These are phyloP conservation scores for Neurospora sp. DNA, from an alignment of 495 filamentous ascomycete genomes.

Conservation along the genomic window DNA sequence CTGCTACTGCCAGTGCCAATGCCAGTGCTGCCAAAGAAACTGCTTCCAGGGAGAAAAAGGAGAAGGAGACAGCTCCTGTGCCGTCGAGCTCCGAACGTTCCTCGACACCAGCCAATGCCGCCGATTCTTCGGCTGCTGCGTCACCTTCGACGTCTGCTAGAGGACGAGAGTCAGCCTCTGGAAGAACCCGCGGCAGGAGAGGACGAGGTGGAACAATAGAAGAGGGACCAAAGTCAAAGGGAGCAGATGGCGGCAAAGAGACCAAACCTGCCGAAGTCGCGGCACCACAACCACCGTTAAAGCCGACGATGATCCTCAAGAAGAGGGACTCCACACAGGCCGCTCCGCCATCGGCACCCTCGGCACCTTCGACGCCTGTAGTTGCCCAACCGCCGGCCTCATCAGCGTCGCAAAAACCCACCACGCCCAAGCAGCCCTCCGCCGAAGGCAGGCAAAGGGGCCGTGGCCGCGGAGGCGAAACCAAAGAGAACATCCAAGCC, in stretches of 20 bases:
- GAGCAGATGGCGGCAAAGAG: constrained; percentile 11
- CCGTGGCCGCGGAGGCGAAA: background rate
- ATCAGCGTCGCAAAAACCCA: constrained; percentile 19
- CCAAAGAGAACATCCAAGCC: constrained; percentile 1
- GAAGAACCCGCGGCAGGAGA: constrained; percentile 15
- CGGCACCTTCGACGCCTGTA: constrained; percentile 13
- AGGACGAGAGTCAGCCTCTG: constrained; percentile 17
- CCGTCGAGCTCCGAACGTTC: constrained; percentile 14
- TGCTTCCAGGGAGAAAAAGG: constrained; percentile 5
- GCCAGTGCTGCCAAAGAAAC: constrained; percentile 26
- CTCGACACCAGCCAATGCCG: constrained; percentile 18
- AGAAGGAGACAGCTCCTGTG: constrained; percentile 12
- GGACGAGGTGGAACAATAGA: constrained; percentile 14
- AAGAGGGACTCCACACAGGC: constrained; percentile 26
- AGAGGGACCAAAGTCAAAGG: constrained; percentile 11
- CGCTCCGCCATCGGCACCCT: constrained; percentile 11
- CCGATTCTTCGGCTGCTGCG: constrained; percentile 5
- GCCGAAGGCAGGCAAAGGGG: constrained; percentile 24
- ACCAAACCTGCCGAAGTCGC: constrained; percentile 7
- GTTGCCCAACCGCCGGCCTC: constrained; percentile 5
- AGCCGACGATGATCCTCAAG: constrained; percentile 28
- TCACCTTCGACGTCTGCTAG: background rate
- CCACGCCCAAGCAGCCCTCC: constrained; percentile 5
- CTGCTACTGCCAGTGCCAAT: constrained; percentile 2
- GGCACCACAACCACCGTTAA: constrained; percentile 9